Conservation (phyloP, 1,284 basidiomycete species). For the Microbotryum intermedium region DNA sequence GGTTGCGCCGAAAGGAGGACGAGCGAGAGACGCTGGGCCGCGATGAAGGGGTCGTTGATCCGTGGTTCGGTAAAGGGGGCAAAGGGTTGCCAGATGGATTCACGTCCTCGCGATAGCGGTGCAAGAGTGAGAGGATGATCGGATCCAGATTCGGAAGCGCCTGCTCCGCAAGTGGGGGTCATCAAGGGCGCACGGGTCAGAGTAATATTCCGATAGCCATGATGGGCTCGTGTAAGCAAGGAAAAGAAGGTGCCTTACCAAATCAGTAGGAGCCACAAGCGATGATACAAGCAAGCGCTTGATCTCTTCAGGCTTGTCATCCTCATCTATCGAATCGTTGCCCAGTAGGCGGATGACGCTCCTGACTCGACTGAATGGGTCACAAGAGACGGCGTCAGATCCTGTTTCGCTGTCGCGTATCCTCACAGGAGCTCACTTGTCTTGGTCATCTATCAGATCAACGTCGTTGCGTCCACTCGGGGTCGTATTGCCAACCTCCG, state of each 20-base stretch:
- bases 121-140: constrained; percentile 29
- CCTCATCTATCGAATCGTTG: constrained; percentile 28
- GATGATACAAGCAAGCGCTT: constrained; percentile 25
- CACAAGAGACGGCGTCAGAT: neutral
- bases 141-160: constrained; percentile 27
- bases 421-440: constrained; percentile 12
- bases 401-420: neutral
- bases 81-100: constrained; percentile 31
- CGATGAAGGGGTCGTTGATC: constrained; percentile 18
- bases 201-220: no score
- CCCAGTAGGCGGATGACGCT: constrained; percentile 25
- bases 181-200: no score
- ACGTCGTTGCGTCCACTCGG: no score
- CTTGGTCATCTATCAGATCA: constrained; percentile 3
- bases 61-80: constrained; percentile 25
- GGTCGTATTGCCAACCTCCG: no score
- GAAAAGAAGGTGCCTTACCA: neutral
- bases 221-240: neutral
- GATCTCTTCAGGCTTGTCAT: constrained; percentile 34
- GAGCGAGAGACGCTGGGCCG: constrained; percentile 31
- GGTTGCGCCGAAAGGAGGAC: constrained; percentile 28
- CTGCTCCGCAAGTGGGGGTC: neutral
- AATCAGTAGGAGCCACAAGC: neutral
- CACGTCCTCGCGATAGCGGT: constrained; percentile 32
- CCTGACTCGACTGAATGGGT: neutral